Base-by-base conservation (phyloP, 2,329 filamentous ascomycete genomes). In the Epichloe amarillans region DNA sequence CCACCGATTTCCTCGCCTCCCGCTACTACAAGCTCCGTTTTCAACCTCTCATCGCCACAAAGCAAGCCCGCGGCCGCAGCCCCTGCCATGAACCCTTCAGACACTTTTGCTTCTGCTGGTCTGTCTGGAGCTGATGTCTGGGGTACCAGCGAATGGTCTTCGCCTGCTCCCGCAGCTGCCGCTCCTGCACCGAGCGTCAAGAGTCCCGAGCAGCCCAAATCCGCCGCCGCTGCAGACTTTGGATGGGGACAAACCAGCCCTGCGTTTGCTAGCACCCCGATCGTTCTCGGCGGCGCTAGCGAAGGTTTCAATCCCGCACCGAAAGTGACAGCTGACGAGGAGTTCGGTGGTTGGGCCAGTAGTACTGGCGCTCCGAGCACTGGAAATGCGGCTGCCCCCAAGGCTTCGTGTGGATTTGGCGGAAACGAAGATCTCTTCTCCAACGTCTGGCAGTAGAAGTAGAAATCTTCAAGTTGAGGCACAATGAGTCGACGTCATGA, bases 291-390 rank as follows among this genome's bases (percentile, higher is more conserved):
- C 1, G 71, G 79, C 1, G 71, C 77, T 0, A 76, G 76, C 57
- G 83, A 84, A 23, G 84, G 84, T 5, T 84, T 87, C 66, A 77
- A 73, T 49, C 63, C 72, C 50, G 70, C 73, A 40, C 82, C 87
- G 23, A 83, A 84, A 60, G 86, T 95, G 2, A 77, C 86, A 37
- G 85, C 87, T 0, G 91, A 97, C 60, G 91, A 97, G 66, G 91
- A 97, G 63, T 97, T 96, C 70, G 91, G 91, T 19, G 90, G 91
- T 12, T 97, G 91, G 91, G 82, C 87, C 46, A 94, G 88, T 75
- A 70, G 83, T 77, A 61, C 77, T 58, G 59, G 73, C 38, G 69
- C 73, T 8, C 63, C 68, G 1, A 63, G 68, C 35, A 61, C 71
- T 19, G 64, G 64, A 42, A 66, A 65, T 46, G 66, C 66, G 23